Evolutionary conservation across 2,329 filamentous ascomycete species (phyloP), one percentile per base, ranked within the genome.

Genomic region (Xylariaceae sp.): DNA sequence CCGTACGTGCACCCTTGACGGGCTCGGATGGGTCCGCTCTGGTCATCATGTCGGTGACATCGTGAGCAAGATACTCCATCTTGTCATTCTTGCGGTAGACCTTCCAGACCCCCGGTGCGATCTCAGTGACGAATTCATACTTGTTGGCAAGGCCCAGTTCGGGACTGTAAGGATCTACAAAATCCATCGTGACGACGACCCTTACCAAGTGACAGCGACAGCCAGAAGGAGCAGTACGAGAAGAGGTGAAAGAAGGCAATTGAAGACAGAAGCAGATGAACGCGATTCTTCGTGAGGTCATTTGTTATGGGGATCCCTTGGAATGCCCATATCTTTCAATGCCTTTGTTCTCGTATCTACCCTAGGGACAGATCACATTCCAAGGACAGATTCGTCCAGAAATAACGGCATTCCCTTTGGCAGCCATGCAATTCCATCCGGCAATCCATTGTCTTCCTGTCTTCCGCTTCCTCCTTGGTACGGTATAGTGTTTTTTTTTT

Each of bases 71-170:
- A 48, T 59, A 69, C 37, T 65, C 62, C 46, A 64, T 54, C 46
- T 65, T 60, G 58, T 70, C 64, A 7, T 10, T 46, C 50, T 65
- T 68, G 47, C 63, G 64, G 21, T 52, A 57, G 50, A 71, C 51
- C 50, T 64, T 70, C 67, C 68, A 72, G 48, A 70, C 54, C 2
- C 59, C 56, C 9, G 67, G 67, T 14, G 57, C 42, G 16, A 67
- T 20, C 56, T 72, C 65, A 12, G 60, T 59, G 40, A 62, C 46
- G 50, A 72, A 67, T 16, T 72, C 69, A 58, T 71, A 72, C 20
- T 46, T 54, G 2, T 45, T 32, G 19, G 52, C 26, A 46, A 54
- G 49, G 7, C 57, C 47, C 32, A 37, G 32, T 16, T 37, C 32
- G 32, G 32, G 6, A 29, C 49, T 42, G 26, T 60, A 67, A 19